phyloP scores from a whole-genome alignment of 768 basidiomycete species.

The Astraeus odoratus region DNA sequence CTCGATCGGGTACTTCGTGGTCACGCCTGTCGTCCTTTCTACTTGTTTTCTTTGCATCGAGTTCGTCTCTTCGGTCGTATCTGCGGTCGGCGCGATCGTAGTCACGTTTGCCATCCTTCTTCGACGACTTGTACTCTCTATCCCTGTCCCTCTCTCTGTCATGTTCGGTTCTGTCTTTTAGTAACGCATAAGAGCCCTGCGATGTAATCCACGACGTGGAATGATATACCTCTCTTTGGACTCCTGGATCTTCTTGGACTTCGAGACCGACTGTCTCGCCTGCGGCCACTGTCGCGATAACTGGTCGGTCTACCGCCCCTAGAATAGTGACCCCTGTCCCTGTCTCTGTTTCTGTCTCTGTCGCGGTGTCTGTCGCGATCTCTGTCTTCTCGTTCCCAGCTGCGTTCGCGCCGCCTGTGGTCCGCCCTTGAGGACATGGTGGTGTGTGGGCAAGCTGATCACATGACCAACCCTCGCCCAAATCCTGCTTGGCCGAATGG shows the following conservation, averaged over 20 bases:
- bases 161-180: slow-evolving; percentile 30
- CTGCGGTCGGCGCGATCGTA: slow-evolving; percentile 24
- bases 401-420: slow-evolving; percentile 52
- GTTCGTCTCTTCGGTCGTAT: slow-evolving; percentile 26
- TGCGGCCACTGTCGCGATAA: slow-evolving; percentile 29
- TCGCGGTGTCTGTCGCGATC: slow-evolving; percentile 22
- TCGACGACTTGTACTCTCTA: slow-evolving; percentile 31
- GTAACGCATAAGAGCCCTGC: background rate
- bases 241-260: slow-evolving; percentile 31
- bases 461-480: slow-evolving; percentile 14
- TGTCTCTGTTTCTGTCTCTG: slow-evolving; percentile 46
- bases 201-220: background rate
- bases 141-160: slow-evolving; percentile 31
- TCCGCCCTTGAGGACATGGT: slow-evolving; percentile 55
- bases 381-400: slow-evolving; percentile 48
- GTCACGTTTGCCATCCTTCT: slow-evolving; percentile 28
- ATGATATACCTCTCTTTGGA: slow-evolving; percentile 26
- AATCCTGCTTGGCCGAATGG: too few relatives aligned
- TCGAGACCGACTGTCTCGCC: slow-evolving; percentile 34
- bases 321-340: slow-evolving; percentile 39
- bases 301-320: slow-evolving; percentile 27
- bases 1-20: slow-evolving; percentile 32
- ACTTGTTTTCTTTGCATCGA: slow-evolving; percentile 25
- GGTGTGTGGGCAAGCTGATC: slow-evolving; percentile 25
- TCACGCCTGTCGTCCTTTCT: slow-evolving; percentile 36